phyloP scores from a whole-genome alignment of 2,329 filamentous ascomycete species.

The Cladosporium sp. region DNA sequence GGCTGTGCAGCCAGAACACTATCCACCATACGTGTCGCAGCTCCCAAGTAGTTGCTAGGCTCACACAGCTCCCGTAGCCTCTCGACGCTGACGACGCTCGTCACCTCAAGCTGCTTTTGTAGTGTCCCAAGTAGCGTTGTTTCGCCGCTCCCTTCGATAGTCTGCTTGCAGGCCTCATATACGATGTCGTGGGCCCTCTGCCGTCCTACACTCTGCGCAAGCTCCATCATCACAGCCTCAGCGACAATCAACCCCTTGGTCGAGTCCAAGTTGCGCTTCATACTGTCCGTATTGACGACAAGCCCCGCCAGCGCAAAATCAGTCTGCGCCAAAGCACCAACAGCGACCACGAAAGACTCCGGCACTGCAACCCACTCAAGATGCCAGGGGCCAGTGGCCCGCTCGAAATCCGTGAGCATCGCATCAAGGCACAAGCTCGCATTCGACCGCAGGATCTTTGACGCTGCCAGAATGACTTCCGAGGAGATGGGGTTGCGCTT shows the following conservation, averaged over 20 bases:
- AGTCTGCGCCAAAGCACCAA: constrained; percentile 23
- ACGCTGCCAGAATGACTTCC: constrained; percentile 25
- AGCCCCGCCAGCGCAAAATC: constrained; percentile 22
- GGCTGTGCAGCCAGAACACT: constrained; percentile 11
- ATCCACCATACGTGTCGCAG: constrained; percentile 21
- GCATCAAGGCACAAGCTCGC: constrained; percentile 23
- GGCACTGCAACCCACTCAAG: constrained; percentile 29
- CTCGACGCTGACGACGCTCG: constrained; percentile 11
- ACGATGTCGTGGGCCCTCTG: constrained; percentile 32
- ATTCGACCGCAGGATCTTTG: constrained; percentile 24
- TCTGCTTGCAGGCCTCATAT: constrained; percentile 30
- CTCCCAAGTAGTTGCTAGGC: constrained; percentile 23
- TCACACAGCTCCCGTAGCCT: constrained; percentile 21
- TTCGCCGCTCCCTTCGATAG: constrained; percentile 18
- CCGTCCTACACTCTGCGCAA: constrained; percentile 29
- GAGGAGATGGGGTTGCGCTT: constrained; percentile 29
- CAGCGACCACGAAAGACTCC: constrained; percentile 23
- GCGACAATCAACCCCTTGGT: constrained; percentile 31
- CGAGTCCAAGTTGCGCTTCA: constrained; percentile 27
- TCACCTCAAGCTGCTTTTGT: constrained; percentile 15
- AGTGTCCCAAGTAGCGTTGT: constrained; percentile 17
- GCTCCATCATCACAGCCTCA: constrained; percentile 36
- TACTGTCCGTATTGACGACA: constrained; percentile 23
- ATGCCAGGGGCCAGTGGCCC: constrained; percentile 28
- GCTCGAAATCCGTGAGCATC: constrained; percentile 28